A percentile compares a stretch with the other conserved stretches of the same genome.
phyloP scores from a whole-genome alignment of 768 basidiomycete species.

The Pleurotus pulmonarius region DNA sequence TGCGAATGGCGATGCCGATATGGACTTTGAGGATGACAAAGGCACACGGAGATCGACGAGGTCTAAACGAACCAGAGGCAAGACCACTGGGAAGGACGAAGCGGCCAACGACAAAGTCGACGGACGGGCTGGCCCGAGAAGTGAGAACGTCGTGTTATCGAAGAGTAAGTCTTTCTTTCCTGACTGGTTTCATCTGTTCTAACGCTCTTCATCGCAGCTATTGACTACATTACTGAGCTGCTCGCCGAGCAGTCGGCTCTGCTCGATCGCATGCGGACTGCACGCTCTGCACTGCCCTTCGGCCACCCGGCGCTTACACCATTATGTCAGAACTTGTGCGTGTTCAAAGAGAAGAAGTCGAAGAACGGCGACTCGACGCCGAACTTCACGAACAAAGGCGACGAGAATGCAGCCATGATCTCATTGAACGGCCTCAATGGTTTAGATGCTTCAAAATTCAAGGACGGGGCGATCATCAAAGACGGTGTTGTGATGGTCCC shows the following conservation, averaged over 20 bases:
- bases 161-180: slow-evolving; percentile 63
- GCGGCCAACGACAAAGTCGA: slow-evolving; percentile 65
- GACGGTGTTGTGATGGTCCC: slow-evolving; percentile 21
- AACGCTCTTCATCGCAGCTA: slow-evolving; percentile 45
- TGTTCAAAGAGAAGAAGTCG: slow-evolving; percentile 13
- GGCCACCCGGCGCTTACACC: slow-evolving; percentile 55
- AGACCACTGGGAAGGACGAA: slow-evolving; percentile 30
- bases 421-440: slow-evolving; percentile 11
- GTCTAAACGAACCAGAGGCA: slow-evolving; percentile 46
- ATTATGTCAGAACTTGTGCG: slow-evolving; percentile 11
- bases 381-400: neutral
- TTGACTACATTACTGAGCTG: slow-evolving; percentile 76
- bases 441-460: neutral
- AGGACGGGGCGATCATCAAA: neutral
- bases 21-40: slow-evolving; percentile 19
- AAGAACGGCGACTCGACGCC: slow-evolving; percentile 17
- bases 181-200: slow-evolving; percentile 6
- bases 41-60: slow-evolving; percentile 25
- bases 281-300: slow-evolving; percentile 52
- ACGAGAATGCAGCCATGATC: slow-evolving; percentile 5
- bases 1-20: slow-evolving; percentile 15
- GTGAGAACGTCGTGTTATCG: slow-evolving; percentile 84
- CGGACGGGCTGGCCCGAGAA: slow-evolving; percentile 84
- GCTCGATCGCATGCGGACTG: slow-evolving; percentile 53
- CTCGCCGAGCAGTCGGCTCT: slow-evolving; percentile 57